Evolutionary conservation across 345 rosid genomes (phyloP), one percentile per base, ranked within the genome.

Genomic region (Durio zibethinus): DNA sequence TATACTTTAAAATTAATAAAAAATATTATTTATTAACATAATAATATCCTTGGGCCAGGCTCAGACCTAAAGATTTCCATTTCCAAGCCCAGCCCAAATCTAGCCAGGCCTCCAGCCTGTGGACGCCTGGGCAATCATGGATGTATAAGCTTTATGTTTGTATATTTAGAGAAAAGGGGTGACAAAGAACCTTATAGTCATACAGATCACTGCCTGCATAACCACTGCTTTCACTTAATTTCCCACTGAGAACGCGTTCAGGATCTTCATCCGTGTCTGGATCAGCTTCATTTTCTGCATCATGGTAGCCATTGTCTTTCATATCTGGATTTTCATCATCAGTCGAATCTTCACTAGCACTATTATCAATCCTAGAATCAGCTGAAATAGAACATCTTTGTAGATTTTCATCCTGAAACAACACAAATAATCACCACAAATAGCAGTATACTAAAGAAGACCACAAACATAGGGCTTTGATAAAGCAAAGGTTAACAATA

Each of bases 301-400:
- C 97, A 82, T 89, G 97, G 83, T 88, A 91, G n/a, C 89, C 93
- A 80, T 87, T 89, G 65, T 86, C 87, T 86, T 92, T 93, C 36
- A 81, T 43, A 81, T 91, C 91, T 71, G 82, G 73, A 84, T 91
- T 91, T 86, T 92, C 98, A 87, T 92, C 94, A 76, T 96, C 98
- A 71, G 91, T 84, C 66, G 99, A 96, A 78, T 92, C 95, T 50
- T 93, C 99, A 83, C 89, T 94, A 67, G 88, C 97, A 85, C 97
- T 93, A 82, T 92, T 92, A 78, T 88, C 99, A 67, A 93, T 84
- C 80, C 84, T 91, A 74, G 98, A 96, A 80, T 93, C 97, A 11
- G 97, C 97, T 45, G 98, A 93, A 56, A 93, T 88, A 42, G 98
- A 96, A 86, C 99, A 90, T 87, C 98, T 91, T 74, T 91, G 97